Conservation (phyloP, 768 basidiomycete species). For the Leccinum pellstonianum region DNA sequence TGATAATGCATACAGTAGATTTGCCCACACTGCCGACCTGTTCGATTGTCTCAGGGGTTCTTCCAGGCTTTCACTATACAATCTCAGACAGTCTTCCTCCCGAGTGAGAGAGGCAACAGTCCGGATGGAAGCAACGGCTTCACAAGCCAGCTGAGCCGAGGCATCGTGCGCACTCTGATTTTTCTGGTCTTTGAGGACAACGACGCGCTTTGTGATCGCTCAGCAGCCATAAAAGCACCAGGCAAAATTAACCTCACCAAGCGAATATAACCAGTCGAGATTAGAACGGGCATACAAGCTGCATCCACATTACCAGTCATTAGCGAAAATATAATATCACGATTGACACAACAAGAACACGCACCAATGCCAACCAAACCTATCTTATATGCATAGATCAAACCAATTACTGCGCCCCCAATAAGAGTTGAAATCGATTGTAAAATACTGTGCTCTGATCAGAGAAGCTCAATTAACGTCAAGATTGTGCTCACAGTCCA, state of each 20-base stretch:
- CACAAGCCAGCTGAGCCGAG: slow-evolving; percentile 88
- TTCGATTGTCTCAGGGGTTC: slow-evolving; percentile 67
- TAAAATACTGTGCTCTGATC: too few species aligned
- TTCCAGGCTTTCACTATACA: slow-evolving; percentile 71
- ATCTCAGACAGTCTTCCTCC: slow-evolving; percentile 73
- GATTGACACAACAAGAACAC: background rate
- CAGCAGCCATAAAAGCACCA: background rate
- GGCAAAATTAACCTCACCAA: slow-evolving; percentile 44
- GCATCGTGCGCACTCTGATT: slow-evolving; percentile 79
- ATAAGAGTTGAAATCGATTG: too few species aligned
- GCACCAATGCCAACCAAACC: slow-evolving; percentile 70
- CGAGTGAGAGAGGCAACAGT: slow-evolving; percentile 89
- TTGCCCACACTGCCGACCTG: slow-evolving; percentile 62
- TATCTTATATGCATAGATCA: too few species aligned
- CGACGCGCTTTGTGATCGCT: slow-evolving; percentile 53
- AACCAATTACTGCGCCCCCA: too few species aligned
- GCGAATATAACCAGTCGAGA: slow-evolving; percentile 83
- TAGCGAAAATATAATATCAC: background rate
- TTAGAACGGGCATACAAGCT: slow-evolving; percentile 67
- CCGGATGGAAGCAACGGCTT: slow-evolving; percentile 85
- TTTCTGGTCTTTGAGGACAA: slow-evolving; percentile 81
- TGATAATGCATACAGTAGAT: slow-evolving; percentile 66
- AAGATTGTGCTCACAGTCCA: too few species aligned
- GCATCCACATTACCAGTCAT: background rate
- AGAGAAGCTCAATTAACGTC: too few species aligned